phyloP scores from a whole-genome alignment of 371 early-diverging fungal species.

The Haplosporangium sp. region DNA sequence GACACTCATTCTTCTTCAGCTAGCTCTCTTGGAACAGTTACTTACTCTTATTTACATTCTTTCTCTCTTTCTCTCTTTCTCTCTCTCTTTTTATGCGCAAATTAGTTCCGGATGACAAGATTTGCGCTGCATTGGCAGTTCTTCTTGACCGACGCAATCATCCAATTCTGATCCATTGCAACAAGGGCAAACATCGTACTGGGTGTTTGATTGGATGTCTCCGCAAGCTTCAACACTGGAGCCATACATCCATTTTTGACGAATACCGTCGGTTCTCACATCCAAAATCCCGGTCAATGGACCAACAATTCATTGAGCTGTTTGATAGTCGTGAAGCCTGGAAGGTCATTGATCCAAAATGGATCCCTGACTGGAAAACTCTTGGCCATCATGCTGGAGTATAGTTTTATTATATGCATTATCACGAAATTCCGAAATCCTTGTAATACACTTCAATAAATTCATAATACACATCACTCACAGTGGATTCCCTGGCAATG shows the following conservation, averaged over 20 bases:
- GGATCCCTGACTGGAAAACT: conserved; percentile 64
- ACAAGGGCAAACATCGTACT: conserved; percentile 98
- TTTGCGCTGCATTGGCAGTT: conserved; percentile 87
- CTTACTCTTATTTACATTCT: too few species aligned
- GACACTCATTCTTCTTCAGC: background rate
- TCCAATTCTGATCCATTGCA: conserved; percentile 96
- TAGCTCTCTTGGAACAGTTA: too few species aligned
- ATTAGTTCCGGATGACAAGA: conserved; percentile 89
- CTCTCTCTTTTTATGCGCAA: background rate
- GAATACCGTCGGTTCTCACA: conserved; percentile 95
- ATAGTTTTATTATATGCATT: background rate
- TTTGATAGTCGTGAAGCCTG: conserved; percentile 90
- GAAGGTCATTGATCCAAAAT: conserved; percentile 83
- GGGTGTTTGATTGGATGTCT: conserved; percentile 96
- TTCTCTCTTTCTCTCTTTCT: too few species aligned
- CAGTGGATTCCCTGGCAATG: background rate
- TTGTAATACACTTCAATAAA: background rate
- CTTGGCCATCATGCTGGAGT: conserved; percentile 37
- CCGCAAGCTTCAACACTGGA: conserved; percentile 94
- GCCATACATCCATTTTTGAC: conserved; percentile 94
- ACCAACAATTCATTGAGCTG: conserved; percentile 97
- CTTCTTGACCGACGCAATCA: conserved; percentile 87
- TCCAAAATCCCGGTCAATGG: conserved; percentile 95
- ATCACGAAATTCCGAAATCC: background rate
- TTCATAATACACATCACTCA: background rate